A percentile compares a stretch with the other conserved stretches of the same genome.
Evolutionary conservation across 2,329 filamentous ascomycete genomes (phyloP).

Genomic region (Fusarium anguioides): DNA sequence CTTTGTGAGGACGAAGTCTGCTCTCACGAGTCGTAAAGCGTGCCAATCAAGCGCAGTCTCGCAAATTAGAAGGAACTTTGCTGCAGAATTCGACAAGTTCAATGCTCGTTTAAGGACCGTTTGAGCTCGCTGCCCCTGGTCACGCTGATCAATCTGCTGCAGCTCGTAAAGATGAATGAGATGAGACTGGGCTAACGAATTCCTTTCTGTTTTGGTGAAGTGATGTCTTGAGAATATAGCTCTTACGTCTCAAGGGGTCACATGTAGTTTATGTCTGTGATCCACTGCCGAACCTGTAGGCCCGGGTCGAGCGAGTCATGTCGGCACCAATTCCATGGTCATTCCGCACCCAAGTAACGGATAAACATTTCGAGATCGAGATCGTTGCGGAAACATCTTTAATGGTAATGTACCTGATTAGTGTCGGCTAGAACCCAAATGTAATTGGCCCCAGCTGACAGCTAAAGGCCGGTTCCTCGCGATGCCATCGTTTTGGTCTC

Average conservation of each 20-base stretch:
- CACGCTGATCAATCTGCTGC: not conserved
- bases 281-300: not conserved
- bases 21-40: not conserved
- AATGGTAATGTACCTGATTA: constrained; percentile 3
- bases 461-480: not conserved
- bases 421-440: not conserved
- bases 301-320: constrained; percentile 9
- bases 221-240: not conserved
- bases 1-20: not conserved
- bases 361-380: constrained; percentile 21
- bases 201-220: not conserved
- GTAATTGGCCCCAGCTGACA: constrained; percentile 15
- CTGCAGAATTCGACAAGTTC: not conserved
- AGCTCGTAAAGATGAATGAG: not conserved
- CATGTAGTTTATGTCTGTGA: constrained; percentile 5
- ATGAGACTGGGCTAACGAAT: not conserved
- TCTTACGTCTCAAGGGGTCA: not conserved
- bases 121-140: not conserved
- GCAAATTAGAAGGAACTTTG: not conserved
- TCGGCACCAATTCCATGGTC: constrained; percentile 5
- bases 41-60: not conserved
- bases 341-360: constrained; percentile 11
- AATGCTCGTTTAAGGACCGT: not conserved
- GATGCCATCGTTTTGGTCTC: constrained; percentile 1
- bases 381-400: constrained; percentile 15